Base-by-base conservation (phyloP, 192 early-diverging fungal species). In the Linnemannia hyalina region DNA sequence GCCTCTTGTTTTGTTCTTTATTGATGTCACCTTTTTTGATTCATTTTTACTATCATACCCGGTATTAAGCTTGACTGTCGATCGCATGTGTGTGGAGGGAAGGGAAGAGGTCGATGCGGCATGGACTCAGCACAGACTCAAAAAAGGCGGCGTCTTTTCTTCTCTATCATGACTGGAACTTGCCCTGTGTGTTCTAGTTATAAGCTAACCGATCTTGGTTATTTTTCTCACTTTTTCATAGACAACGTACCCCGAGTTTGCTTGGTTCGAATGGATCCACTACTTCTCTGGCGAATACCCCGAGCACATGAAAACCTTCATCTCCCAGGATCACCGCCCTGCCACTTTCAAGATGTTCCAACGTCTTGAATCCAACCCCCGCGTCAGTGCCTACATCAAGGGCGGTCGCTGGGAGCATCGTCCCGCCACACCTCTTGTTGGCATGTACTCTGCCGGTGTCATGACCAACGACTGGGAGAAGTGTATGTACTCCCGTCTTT, bases 341-440 rank as follows among this genome's bases (percentile, higher is more conserved):
- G 80, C 60, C 7, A 22, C 60, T 10, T 36, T 63, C 76, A 86
- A 81, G 72, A 42, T 86, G 20, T 86, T 74, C 52, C 42, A 71
- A 42, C 84, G 84, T 15, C 68, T 86, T 8, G 68, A 77, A 6
- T 42, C 42, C 47, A 80, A 86, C 65, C 80, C 84, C 23, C 78
- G 84, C 16, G 29, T 86, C 35, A 60, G 41, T 0, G 79, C 84
- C 49, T 86, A 86, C 44, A 81, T 81, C 38, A 71, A 80, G 2
- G 84, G 79, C 6, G 84, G 84, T 41, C 84, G 84, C 63, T 86
- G 84, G 84, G 65, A 86, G 41, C 46, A 74, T 46, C 84, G 80
- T 16, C 78, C 84, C 36, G 69, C 78, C 0, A 32, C 47, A 8
- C 70, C 78, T n/a, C 36, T 80, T 23, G 35, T 63, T 16, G 71